phyloP scores from a whole-genome alignment of 768 basidiomycete species.

The Strobilomyces echinocephalus region DNA sequence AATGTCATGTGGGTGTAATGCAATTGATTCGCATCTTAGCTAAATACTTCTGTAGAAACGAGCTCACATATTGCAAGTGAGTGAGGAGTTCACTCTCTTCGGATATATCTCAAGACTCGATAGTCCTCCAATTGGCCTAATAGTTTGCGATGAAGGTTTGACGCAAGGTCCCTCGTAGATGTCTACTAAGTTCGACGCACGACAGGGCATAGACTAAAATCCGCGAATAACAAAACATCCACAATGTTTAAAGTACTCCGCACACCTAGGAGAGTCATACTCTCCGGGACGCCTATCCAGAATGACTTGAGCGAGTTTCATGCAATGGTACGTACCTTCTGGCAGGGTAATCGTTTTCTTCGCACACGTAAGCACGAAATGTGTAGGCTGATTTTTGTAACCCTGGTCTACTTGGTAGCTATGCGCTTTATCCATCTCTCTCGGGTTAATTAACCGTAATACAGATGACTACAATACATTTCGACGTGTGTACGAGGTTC shows the following conservation, averaged over 20 bases:
- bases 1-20: conserved; percentile 63
- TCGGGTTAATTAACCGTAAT: not conserved
- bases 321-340: conserved; percentile 69
- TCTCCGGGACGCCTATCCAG: conserved; percentile 96
- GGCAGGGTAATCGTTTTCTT: not conserved
- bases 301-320: conserved; percentile 96
- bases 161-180: not conserved
- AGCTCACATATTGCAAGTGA: conserved; percentile 62
- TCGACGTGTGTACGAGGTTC: conserved; percentile 76
- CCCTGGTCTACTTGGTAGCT: conserved; percentile 77
- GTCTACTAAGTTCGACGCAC: not conserved
- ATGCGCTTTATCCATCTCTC: not conserved
- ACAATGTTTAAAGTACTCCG: conserved; percentile 76
- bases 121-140: conserved; percentile 87
- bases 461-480: conserved; percentile 74
- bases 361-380: not conserved
- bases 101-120: not conserved
- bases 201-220: conserved; percentile 86
- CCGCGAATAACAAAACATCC: conserved; percentile 85
- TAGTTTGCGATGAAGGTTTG: conserved; percentile 92
- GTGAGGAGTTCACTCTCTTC: conserved; percentile 16
- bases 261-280: conserved; percentile 75
- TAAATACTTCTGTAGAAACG: conserved; percentile 35
- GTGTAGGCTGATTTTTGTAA: conserved; percentile 87
- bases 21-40: not conserved